A percentile compares a stretch with the other conserved stretches of the same genome.
These are phyloP conservation scores for Neurospora africana DNA, from an alignment of 495 filamentous ascomycete species.

Conservation along the genomic window DNA sequence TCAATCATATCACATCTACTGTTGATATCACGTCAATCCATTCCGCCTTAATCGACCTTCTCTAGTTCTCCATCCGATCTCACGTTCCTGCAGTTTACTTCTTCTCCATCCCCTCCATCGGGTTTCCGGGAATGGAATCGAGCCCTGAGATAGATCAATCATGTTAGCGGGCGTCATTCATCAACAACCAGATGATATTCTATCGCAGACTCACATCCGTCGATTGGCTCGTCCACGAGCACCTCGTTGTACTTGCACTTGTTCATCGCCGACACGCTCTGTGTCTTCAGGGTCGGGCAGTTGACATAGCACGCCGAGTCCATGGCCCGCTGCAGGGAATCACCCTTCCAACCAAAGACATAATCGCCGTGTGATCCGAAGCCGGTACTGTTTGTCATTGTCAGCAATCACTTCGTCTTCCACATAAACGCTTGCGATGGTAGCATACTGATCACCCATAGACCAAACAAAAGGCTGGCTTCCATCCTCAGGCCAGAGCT, in stretches of 20 bases:
- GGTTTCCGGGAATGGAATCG: neutral
- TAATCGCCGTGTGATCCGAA: slow-evolving; percentile 30
- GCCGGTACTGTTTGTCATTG: slow-evolving; percentile 14
- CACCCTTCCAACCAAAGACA: slow-evolving; percentile 32
- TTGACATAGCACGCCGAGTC: slow-evolving; percentile 29
- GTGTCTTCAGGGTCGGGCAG: slow-evolving; percentile 29
- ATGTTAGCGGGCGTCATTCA: neutral
- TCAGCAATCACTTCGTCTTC: neutral
- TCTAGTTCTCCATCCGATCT: neutral
- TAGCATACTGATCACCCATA: slow-evolving; percentile 23
- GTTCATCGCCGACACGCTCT: slow-evolving; percentile 22
- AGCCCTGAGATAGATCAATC: neutral
- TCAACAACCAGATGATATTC: neutral
- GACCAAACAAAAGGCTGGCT: slow-evolving; percentile 37
- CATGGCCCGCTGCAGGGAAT: slow-evolving; percentile 28
- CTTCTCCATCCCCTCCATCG: neutral
- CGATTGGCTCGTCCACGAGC: slow-evolving; percentile 16
- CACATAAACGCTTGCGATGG: neutral
- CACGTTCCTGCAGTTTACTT: neutral
- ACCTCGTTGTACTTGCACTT: slow-evolving; percentile 17
- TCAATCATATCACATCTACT: neutral
- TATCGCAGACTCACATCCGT: slow-evolving; percentile 15
- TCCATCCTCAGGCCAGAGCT: slow-evolving; percentile 33
- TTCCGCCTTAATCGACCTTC: neutral
- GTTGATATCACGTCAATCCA: neutral